Evolutionary conservation across 352 stramenopile genomes (phyloP), one percentile per base, ranked within the genome.

Genomic region (Phytophthora quininea): DNA sequence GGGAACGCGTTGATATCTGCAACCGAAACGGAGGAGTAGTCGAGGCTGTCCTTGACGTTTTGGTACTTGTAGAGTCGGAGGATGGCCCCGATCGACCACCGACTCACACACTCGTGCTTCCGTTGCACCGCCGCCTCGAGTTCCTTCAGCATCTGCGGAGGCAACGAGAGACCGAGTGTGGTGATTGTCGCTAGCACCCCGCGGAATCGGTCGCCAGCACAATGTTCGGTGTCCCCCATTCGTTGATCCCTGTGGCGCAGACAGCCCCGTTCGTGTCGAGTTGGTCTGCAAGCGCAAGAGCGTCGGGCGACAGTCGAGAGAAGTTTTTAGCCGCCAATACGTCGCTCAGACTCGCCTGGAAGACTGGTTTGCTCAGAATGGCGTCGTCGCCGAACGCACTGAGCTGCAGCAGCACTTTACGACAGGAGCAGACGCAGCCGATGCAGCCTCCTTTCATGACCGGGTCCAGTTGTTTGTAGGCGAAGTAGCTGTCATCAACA

Each of bases 21-120:
- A 2, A 37, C 52, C 12, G 52, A 37, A 9, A 58, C 35, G 31
- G 60, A 67, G 24, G 60, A 61, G 60, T 67, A 67, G 24, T 61
- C 51, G 43, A 46, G 27, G 14, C 51, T 67, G 8, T 67, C 50
- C 8, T 32, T 58, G 3, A 50, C 53, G 27, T 51, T 46, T 45
- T 67, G 52, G 33, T 61, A 67, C 46, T 56, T 67, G 43, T 61
- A 67, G 15, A 67, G 19, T 8, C 60, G 54, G 3, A 67, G n/a
- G 32, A 57, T 32, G 27, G 37, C 52, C 12, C 51, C 51, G 43
- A 67, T 35, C 1, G 49, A 11, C 60, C 60, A 67, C 27, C 51
- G 43, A 14, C 51, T 57, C 5, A 58, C 51, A 12, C 60, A 67
- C 11, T 49, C 45, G 5, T 62, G 14, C 12, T 33, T 54, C 1